Percentiles rank a stretch among this genome's conserved stretches.
These are phyloP conservation scores for Lactarius pseudohatsudake DNA, from an alignment of 768 basidiomycete genomes.

Conservation along the genomic window DNA sequence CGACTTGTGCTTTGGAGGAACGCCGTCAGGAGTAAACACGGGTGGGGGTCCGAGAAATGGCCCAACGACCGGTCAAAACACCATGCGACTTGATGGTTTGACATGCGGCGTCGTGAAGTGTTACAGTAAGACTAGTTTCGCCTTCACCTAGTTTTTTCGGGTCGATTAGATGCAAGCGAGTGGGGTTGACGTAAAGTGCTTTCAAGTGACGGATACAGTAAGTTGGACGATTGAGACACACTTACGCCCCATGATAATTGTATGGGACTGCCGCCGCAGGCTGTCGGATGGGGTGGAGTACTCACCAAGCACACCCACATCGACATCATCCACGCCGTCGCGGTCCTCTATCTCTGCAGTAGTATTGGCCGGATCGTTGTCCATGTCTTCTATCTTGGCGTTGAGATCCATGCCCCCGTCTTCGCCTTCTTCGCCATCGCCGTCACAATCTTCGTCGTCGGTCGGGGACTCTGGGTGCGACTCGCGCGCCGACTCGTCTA, in stretches of 20 bases:
- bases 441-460: conserved; percentile 37
- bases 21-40: background rate
- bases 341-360: conserved; percentile 11
- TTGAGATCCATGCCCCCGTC: conserved; percentile 51
- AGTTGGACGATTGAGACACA: background rate
- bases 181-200: background rate
- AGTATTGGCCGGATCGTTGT: conserved; percentile 22
- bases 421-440: conserved; percentile 56
- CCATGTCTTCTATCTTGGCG: conserved; percentile 35
- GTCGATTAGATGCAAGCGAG: background rate
- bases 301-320: conserved; percentile 17
- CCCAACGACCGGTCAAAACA: background rate
- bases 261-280: background rate
- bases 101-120: background rate
- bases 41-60: background rate
- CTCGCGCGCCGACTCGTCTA: conserved; percentile 41
- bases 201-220: background rate
- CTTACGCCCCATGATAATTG: background rate
- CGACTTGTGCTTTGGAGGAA: background rate
- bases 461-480: conserved; percentile 38
- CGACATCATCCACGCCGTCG: conserved; percentile 22
- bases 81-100: background rate
- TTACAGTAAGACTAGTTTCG: background rate
- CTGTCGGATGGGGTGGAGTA: background rate
- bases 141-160: background rate